Base-by-base conservation (phyloP, 2,329 filamentous ascomycete species). In the Colletotrichum musicola region DNA sequence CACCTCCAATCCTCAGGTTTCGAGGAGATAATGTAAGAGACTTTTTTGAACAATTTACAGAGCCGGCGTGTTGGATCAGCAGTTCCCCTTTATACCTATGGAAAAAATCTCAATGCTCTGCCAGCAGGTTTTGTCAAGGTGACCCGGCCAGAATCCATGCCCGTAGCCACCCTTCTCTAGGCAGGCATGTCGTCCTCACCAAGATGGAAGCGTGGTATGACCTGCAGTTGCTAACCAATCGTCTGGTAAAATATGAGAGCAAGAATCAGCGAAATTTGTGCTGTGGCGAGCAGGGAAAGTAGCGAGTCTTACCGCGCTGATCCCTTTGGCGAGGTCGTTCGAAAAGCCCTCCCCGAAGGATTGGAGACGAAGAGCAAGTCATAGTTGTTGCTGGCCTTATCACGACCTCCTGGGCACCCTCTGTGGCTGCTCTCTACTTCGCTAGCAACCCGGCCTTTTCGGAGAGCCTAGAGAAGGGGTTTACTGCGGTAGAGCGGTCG, bases 301-400 rank as follows among this genome's bases (percentile, higher is more conserved):
- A 40, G 9, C 7, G 27, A 54, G 18, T 14, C 9, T 16, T 20
- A 62, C 9, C 66, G 71, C 25, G 72, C 71, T 3, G 79, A 77
- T 2, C 73, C 81, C 35, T 76, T 81, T n/a, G 68, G 76, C 40
- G 75, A 76, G n/a, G n/a, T n/a, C n/a, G n/a, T n/a, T n/a, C n/a
- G n/a, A n/a, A n/a, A n/a, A n/a, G n/a, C n/a, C n/a, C n/a, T n/a
- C n/a, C n/a, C n/a, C n/a, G n/a, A n/a, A n/a, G n/a, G n/a, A n/a
- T n/a, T n/a, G n/a, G n/a, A 22, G 74, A 77, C 10, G 82, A 84
- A 30, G 77, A 30, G 77, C 74, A 73, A 16, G 69, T 75, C 0
- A 57, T 81, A 1, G 72, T 78, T 10, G 74, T 72, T 1, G 82
- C 80, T 2, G 82, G 80, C 4, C 80, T 78, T 7, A 76, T 80